These are phyloP conservation scores for Narthecium ossifragum DNA, from an alignment of 106 monocot genomes.

Conservation along the genomic window DNA sequence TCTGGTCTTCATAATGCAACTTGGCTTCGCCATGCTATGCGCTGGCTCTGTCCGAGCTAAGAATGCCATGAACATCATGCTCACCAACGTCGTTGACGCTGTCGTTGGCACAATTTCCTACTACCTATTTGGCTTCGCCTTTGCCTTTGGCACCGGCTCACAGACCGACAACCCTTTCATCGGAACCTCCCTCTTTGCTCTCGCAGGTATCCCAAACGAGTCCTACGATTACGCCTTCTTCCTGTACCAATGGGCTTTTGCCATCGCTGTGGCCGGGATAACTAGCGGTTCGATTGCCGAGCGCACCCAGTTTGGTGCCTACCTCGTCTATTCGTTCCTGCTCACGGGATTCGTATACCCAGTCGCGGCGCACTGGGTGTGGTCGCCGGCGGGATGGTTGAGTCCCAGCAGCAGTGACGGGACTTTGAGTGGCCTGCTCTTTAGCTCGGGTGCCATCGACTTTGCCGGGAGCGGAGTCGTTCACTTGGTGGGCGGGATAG, in stretches of 20 bases:
- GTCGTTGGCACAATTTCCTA: constrained; percentile 24
- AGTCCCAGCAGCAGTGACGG: constrained; percentile 6
- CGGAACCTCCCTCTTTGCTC: constrained; percentile 35
- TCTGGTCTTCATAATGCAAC: constrained; percentile 34
- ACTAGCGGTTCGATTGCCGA: constrained; percentile 66
- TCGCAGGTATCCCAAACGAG: constrained; percentile 25
- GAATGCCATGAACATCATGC: constrained; percentile 45
- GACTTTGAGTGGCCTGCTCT: constrained; percentile 10
- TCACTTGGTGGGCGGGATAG: constrained; percentile 40
- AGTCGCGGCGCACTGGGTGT: constrained; percentile 58
- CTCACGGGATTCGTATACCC: constrained; percentile 68
- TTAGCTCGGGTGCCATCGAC: constrained; percentile 50
- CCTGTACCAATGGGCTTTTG: constrained; percentile 63
- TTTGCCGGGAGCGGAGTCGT: constrained; percentile 52
- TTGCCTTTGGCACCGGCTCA: constrained; percentile 21
- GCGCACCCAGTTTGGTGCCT: constrained; percentile 62
- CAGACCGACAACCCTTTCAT: constrained; percentile 33
- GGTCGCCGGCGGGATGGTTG: constrained; percentile 53
- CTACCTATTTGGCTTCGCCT: constrained; percentile 35
- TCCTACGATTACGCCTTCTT: constrained; percentile 40
- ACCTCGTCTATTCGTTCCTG: constrained; percentile 48
- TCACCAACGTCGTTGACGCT: constrained; percentile 28
- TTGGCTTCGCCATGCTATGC: constrained; percentile 39
- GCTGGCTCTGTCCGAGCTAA: constrained; percentile 46
- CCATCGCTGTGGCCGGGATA: constrained; percentile 60